Conservation (phyloP, 768 basidiomycete species). For the Pleurotus citrinopileatus region DNA sequence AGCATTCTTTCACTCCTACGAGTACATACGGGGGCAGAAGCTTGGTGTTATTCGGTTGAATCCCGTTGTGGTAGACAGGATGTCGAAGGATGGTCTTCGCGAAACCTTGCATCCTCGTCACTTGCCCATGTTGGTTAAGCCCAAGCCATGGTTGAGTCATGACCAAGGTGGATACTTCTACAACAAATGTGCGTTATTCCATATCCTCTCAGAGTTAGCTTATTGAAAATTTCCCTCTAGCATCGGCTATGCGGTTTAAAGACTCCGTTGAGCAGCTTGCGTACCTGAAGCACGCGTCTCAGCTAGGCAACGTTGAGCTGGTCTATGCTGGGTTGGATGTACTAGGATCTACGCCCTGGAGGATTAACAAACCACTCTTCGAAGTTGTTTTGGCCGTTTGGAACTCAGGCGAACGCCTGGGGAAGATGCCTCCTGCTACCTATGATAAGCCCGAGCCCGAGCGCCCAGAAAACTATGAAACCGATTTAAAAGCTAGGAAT, state of each 20-base stretch:
- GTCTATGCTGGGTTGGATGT: slow-evolving; percentile 90
- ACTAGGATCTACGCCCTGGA: slow-evolving; percentile 87
- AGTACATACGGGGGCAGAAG: slow-evolving; percentile 90
- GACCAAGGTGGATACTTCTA: slow-evolving; percentile 83
- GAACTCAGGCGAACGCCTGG: slow-evolving; percentile 81
- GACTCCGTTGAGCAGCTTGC: slow-evolving; percentile 80
- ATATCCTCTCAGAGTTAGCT: neutral
- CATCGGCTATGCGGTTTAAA: slow-evolving; percentile 87
- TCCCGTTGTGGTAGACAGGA: slow-evolving; percentile 68
- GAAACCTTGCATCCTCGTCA: slow-evolving; percentile 87
- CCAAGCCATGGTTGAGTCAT: slow-evolving; percentile 80
- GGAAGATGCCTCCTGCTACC: slow-evolving; percentile 78
- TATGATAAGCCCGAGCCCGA: slow-evolving; percentile 66
- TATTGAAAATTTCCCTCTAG: slow-evolving; percentile 28
- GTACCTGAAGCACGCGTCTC: slow-evolving; percentile 75
- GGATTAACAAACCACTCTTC: slow-evolving; percentile 76
- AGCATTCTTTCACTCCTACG: slow-evolving; percentile 89
- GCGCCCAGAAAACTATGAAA: slow-evolving; percentile 37
- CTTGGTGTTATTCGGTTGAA: slow-evolving; percentile 91
- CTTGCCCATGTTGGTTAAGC: slow-evolving; percentile 92
- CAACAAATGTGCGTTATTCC: slow-evolving; percentile 56
- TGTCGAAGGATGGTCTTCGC: slow-evolving; percentile 70
- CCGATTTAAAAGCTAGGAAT: slow-evolving; percentile 53
- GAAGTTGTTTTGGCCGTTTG: slow-evolving; percentile 71
- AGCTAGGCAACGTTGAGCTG: slow-evolving; percentile 73